These are phyloP conservation scores for Leccinum solheimii DNA, from an alignment of 1,284 basidiomycete species.

Conservation along the genomic window DNA sequence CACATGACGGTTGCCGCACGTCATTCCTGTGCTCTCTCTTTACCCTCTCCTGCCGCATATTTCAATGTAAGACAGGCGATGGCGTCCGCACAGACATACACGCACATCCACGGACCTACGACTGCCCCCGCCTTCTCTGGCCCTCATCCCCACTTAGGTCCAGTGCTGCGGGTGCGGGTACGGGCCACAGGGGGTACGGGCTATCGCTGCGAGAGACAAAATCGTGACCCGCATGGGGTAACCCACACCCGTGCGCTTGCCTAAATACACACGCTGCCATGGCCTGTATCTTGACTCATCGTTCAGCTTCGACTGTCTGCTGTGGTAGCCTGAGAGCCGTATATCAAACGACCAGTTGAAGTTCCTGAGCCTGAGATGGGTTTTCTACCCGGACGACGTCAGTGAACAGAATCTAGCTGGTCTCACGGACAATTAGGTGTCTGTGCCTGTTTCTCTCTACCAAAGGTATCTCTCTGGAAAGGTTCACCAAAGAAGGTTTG, in stretches of 20 bases:
- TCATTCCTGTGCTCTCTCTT: background rate
- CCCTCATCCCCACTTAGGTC: no score
- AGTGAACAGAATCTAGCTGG: background rate
- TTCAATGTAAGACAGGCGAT: background rate
- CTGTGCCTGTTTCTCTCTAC: background rate
- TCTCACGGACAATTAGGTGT: background rate
- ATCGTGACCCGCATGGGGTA: no score
- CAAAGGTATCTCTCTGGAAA: background rate
- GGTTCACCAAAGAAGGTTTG: background rate
- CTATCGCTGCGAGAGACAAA: no score
- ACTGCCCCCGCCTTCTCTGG: no score
- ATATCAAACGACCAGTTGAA: background rate
- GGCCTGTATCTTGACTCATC: background rate
- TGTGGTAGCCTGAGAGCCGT: background rate
- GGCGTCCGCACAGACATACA: no score
- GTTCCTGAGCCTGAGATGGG: background rate
- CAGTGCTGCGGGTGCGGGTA: no score
- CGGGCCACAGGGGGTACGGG: no score
- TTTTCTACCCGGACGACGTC: background rate
- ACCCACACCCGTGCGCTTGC: background rate
- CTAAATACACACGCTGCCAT: background rate
- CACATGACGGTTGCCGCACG: background rate
- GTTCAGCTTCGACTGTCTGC: background rate
- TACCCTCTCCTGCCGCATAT: background rate
- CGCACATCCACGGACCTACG: no score